Base-by-base conservation (phyloP, 148 eudicot species). In the Mesembryanthemum crystallinum region DNA sequence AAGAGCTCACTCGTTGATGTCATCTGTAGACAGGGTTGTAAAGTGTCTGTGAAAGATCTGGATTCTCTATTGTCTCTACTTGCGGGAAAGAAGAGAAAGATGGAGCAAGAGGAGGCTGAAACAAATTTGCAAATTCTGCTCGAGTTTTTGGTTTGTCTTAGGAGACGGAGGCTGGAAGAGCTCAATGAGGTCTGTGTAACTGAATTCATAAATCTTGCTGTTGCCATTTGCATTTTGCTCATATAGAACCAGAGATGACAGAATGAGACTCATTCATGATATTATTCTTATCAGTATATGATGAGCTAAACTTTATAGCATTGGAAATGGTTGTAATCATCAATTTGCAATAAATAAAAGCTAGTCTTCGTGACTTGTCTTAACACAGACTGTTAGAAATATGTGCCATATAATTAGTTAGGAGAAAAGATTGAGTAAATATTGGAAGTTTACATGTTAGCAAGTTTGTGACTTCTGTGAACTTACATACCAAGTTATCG, bases 71-170 rank as follows among this genome's bases (percentile, higher is more conserved):
- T 91, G 83, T 74, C 83, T 82, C 82, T 91, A 51, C 88, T 94
- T 74, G 67, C 79, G 11, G 93, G 90, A 78, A 94, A 86, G 87
- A 94, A 90, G 82, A 85, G 86, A 68, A 87, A 85, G 78, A 87
- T 91, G 92, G 97, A 87, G 86, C 94, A 85, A 83, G 91, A 90
- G 66, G 98, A 94, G 88, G 89, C 90, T 71, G 93, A 91, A 73
- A 85, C 92, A 76, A 94, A 90, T 84, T 78, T 89, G 84, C 92
- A 87, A 81, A 86, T 88, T 62, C 86, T 94, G 72, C 80, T 85
- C 17, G 93, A 90, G 51, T 91, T 94, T 85, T 83, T 91, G 87
- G 85, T 79, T 59, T 86, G 86, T 80, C 78, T 94, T 61, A 87
- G 76, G 81, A 86, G 83, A 81, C 82, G 84, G 85, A 94, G 92